Evolutionary conservation across 164 flowering plant species (phyloP), one percentile per base, ranked within the genome.

Genomic region (Euptelea pleiosperma): DNA sequence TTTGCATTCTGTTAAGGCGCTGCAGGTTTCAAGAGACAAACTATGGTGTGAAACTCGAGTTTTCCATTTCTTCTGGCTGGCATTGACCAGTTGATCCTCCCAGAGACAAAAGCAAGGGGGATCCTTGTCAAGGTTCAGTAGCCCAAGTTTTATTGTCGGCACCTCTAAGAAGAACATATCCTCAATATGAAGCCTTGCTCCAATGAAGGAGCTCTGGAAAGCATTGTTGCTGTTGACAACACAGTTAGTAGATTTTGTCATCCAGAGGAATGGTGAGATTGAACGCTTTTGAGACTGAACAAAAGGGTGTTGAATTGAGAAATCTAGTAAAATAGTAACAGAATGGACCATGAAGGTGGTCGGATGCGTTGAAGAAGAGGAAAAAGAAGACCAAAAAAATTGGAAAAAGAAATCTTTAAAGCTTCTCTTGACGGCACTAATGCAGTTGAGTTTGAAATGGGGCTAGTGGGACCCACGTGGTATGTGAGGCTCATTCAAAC

Each of bases 71-170:
- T 74, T 82, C 73, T 77, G 88, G 76, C 97, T 86, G 54, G 97
- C 86, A 78, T 93, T 97, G 62, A 88, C 61, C 8, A 97, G 97
- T 73, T 93, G 98, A 69, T 46, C 84, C 52, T 84, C 78, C 98
- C 98, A 93, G 21, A 93, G 79, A 78, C 78, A 77, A 68, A 86
- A 93, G 71, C 98, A 93, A 65, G 94, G 94, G 70, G 98, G 92
- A 73, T 93, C 98, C 68, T 87, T 90, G 51, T 90, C 97, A 66
- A 93, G 77, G 62, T 88, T 81, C 56, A 93, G 80, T 57, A 83
- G 63, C 64, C 55, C 66, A 54, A 86, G 74, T 60, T 75, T 84
- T 52, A 86, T 45, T 10, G 66, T 61, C 24, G 99, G 95, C 31
- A 87, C 78, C 56, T 87, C 84, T 6, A 77, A 71, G 57, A 87